Conservation (phyloP, 2,329 filamentous ascomycete species). For the Beauveria bassiana region DNA sequence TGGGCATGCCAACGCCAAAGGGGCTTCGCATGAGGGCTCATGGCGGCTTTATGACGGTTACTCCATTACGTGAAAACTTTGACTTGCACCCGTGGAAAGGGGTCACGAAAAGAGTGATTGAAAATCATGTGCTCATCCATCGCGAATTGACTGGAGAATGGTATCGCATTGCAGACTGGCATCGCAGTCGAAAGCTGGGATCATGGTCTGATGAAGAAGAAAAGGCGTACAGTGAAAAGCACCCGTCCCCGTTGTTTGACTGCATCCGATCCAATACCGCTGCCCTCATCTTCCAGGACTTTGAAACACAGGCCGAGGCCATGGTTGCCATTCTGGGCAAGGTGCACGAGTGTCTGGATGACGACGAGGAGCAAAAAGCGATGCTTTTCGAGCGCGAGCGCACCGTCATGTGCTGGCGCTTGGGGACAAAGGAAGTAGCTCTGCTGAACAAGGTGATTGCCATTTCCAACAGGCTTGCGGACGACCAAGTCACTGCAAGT, state of each 20-base stretch:
- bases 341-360: background rate
- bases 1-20: constrained; percentile 14
- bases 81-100: constrained; percentile 16
- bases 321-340: background rate
- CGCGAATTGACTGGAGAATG: constrained; percentile 12
- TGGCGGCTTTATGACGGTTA: constrained; percentile 11
- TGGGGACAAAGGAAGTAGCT: background rate
- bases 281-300: constrained; percentile 12
- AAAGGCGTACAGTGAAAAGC: constrained; percentile 10
- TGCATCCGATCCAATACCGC: constrained; percentile 13
- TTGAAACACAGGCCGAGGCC: background rate
- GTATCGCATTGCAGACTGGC: constrained; percentile 17
- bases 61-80: constrained; percentile 1
- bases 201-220: constrained; percentile 15
- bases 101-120: constrained; percentile 8
- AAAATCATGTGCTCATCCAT: constrained; percentile 14
- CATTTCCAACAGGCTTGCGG: constrained; percentile 1
- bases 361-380: background rate
- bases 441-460: constrained; percentile 1
- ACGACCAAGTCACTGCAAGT: background rate
- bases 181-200: constrained; percentile 14
- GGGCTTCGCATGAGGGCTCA: constrained; percentile 14
- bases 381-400: background rate
- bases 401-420: constrained; percentile 1
- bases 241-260: constrained; percentile 14